A percentile compares a stretch with the other conserved stretches of the same genome.
These are phyloP conservation scores for Aspergillus tubingensis DNA, from an alignment of 2,329 filamentous ascomycete genomes.

Conservation along the genomic window DNA sequence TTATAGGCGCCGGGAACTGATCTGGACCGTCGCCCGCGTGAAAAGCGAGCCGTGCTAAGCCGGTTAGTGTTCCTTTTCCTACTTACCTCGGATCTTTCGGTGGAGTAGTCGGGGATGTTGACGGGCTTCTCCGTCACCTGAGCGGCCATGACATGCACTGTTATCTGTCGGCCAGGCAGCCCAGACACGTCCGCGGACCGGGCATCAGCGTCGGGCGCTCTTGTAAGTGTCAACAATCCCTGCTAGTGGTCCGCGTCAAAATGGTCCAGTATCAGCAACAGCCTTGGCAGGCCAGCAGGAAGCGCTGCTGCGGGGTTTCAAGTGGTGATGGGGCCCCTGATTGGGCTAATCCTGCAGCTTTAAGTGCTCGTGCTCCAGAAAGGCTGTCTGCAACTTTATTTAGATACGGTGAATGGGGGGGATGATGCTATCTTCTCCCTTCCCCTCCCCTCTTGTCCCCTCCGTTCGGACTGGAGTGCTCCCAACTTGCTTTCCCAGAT, in stretches of 20 bases:
- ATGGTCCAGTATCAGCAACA: not conserved
- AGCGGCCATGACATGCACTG: conserved; percentile 11
- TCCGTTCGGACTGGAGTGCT: not conserved
- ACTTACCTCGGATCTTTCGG: conserved; percentile 13
- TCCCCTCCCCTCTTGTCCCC: not conserved
- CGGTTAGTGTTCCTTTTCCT: not conserved
- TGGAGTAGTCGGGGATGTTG: conserved; percentile 4
- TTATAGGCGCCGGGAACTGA: conserved; percentile 4
- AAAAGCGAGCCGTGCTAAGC: conserved; percentile 2
- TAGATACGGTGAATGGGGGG: conserved; percentile 10
- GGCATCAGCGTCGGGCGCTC: conserved; percentile 10
- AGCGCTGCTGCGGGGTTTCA: conserved; percentile 21
- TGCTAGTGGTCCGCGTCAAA: not conserved
- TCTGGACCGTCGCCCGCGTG: not conserved
- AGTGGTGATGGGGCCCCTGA: conserved; percentile 8
- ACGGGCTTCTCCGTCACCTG: conserved; percentile 11
- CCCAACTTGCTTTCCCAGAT: conserved; percentile 5
- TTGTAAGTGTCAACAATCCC: not conserved
- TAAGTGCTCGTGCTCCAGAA: conserved; percentile 19
- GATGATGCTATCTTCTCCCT: too few relatives aligned
- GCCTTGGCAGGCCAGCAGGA: conserved; percentile 12
- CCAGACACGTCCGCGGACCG: conserved; percentile 7
- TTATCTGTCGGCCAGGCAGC: conserved; percentile 9
- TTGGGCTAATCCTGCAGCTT: conserved; percentile 15
- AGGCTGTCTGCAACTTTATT: conserved; percentile 23